Percentiles rank a stretch among this genome's conserved stretches.
Conservation (phyloP, 129 eudicot genomes). For the Lonicera japonica region DNA sequence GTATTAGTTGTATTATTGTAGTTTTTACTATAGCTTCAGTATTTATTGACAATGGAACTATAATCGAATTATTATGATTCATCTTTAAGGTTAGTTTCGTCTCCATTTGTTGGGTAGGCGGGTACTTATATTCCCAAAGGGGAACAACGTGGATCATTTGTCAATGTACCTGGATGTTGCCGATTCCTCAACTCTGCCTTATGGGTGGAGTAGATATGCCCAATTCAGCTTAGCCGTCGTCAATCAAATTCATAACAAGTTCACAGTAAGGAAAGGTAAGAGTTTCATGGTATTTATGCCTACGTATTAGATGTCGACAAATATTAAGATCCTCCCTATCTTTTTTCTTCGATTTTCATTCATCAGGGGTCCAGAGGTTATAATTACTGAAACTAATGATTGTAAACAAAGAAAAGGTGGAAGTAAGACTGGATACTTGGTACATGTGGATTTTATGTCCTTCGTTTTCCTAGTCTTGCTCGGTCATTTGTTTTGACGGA, state of each 20-base stretch:
- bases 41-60: slow-evolving; percentile 1
- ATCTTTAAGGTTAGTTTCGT: slow-evolving; percentile 10
- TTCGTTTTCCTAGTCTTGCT: not conserved
- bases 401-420: not conserved
- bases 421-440: not conserved
- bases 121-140: slow-evolving; percentile 76
- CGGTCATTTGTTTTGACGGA: not conserved
- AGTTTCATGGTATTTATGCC: not conserved
- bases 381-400: not conserved
- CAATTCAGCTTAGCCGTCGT: slow-evolving; percentile 75
- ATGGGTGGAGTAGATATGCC: slow-evolving; percentile 86
- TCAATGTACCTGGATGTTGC: slow-evolving; percentile 94
- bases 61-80: slow-evolving; percentile 5
- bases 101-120: slow-evolving; percentile 44
- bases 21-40: too few relatives aligned
- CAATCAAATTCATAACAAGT: slow-evolving; percentile 65
- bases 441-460: not conserved
- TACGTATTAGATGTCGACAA: not conserved
- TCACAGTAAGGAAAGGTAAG: slow-evolving; percentile 66
- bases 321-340: not conserved
- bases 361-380: not conserved
- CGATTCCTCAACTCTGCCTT: slow-evolving; percentile 58
- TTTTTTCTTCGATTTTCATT: too few relatives aligned
- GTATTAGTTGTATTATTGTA: slow-evolving; percentile 25
- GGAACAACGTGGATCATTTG: slow-evolving; percentile 79